Conservation (phyloP, 1,284 basidiomycete species). For the Cutaneotrichosporon sp. region DNA sequence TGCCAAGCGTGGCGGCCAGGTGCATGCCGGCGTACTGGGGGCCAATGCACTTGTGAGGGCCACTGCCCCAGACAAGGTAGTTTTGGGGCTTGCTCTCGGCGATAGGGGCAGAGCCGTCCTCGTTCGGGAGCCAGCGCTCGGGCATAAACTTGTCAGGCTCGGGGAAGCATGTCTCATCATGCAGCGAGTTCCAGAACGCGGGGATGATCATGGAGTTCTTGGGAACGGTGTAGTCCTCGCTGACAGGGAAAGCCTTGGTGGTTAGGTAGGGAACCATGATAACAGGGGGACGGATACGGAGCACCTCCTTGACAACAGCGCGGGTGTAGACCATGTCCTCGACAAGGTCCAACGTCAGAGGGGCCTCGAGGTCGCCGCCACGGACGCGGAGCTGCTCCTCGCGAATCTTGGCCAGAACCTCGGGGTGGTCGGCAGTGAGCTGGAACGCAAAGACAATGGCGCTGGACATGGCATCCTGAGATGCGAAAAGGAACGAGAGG, state of each 20-base stretch:
- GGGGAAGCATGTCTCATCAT: slow-evolving; percentile 83
- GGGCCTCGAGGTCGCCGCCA: slow-evolving; percentile 68
- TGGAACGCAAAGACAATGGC: slow-evolving; percentile 87
- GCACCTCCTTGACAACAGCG: slow-evolving; percentile 86
- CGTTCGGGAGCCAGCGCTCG: slow-evolving; percentile 86
- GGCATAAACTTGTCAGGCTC: slow-evolving; percentile 78
- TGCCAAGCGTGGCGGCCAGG: slow-evolving; percentile 77
- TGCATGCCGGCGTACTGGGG: slow-evolving; percentile 91
- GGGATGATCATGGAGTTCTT: slow-evolving; percentile 91
- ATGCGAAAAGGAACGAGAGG: slow-evolving; percentile 94
- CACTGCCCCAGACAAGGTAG: slow-evolving; percentile 91
- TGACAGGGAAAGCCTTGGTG: slow-evolving; percentile 84
- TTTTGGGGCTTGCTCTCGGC: slow-evolving; percentile 87
- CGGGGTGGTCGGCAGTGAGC: slow-evolving; percentile 87
- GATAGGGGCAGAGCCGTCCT: slow-evolving; percentile 53
- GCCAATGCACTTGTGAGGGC: slow-evolving; percentile 91
- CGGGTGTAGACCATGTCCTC: slow-evolving; percentile 90
- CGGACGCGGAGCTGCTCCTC: slow-evolving; percentile 86
- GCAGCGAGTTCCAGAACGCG: slow-evolving; percentile 89
- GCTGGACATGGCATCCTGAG: slow-evolving; percentile 96
- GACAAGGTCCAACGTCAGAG: slow-evolving; percentile 81
- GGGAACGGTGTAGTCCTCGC: slow-evolving; percentile 84
- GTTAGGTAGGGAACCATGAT: slow-evolving; percentile 95
- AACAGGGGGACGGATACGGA: slow-evolving; percentile 85
- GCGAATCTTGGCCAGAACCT: slow-evolving; percentile 79